Base-by-base conservation (phyloP, 768 basidiomycete species). In the Podaxis sp. region DNA sequence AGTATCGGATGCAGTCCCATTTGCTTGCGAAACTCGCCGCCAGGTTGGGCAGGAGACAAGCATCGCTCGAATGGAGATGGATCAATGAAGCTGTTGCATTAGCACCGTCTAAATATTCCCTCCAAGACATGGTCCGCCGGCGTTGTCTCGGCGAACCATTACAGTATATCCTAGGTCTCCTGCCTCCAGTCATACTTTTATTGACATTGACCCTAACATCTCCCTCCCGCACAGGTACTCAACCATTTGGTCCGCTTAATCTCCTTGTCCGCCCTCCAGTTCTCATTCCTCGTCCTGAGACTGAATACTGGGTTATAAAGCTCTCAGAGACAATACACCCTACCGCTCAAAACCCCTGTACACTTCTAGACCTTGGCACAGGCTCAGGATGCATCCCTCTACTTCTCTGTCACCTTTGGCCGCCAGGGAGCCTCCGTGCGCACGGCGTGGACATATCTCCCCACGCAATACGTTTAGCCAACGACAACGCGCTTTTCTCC, bases 241-340 rank as follows among this genome's bases (percentile, higher is more conserved):
- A 91, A 68, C 92, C 93, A 0, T 97, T 98, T 73, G 93, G 94
- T 7, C 85, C 89, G 4, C 83, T 98, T 50, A 79, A 83, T 66
- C 80, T 98, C 67, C 76, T 86, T 61, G 77, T 81, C 9, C 83
- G 91, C 16, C 77, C 89, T 2, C 96, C 96, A 1, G 86, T 88
- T 16, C 86, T 98, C 64, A 98, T 98, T 46, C 96, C 96, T 11
- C 89, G 96, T 13, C 91, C 95, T 47, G 96, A 99, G 73, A 99
- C 96, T 0, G 93, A 97, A 68, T 74, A 93, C 64, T 92, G 90
- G 90, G 78, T 87, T 5, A 71, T 84, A 7, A 80, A 78, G 54
- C 82, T 94, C 58, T 79, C 87, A 27, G 74, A 80, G 11, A 67
- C 70, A n/a, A 66, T 84, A 54, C 62, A 71, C 2, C 78, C 79